These are phyloP conservation scores for Umbelopsis isabellina DNA, from an alignment of 192 early-diverging fungal species.

Conservation along the genomic window DNA sequence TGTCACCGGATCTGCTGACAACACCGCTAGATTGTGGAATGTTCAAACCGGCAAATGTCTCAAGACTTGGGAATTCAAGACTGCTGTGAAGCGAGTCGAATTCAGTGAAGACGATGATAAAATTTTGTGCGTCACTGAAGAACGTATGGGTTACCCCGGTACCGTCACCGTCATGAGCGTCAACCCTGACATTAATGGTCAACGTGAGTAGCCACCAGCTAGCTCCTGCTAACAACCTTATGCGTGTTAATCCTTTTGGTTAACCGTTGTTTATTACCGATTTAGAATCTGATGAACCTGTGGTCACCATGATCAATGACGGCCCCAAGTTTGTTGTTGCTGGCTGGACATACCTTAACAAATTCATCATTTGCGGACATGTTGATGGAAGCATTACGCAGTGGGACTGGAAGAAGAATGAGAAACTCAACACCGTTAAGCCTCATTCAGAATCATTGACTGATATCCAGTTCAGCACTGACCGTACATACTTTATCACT, in stretches of 20 bases:
- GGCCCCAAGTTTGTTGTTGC: conserved; percentile 91
- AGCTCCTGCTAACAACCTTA: neutral
- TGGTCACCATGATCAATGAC: conserved; percentile 65
- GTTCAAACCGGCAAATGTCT: conserved; percentile 90
- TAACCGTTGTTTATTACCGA: conserved; percentile 23
- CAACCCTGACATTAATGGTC: conserved; percentile 57
- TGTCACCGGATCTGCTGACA: conserved; percentile 91
- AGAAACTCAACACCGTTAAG: conserved; percentile 61
- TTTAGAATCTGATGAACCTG: conserved; percentile 78
- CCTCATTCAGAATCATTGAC: conserved; percentile 78
- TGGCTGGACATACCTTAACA: conserved; percentile 90
- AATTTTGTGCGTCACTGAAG: conserved; percentile 93
- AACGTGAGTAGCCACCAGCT: conserved; percentile 29
- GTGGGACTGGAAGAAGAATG: conserved; percentile 86
- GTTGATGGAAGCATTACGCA: conserved; percentile 91
- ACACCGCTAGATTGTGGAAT: conserved; percentile 90
- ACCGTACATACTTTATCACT: conserved; percentile 94
- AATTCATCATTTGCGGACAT: conserved; percentile 91
- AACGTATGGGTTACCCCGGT: conserved; percentile 89
- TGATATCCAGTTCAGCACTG: conserved; percentile 91
- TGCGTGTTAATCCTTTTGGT: no score
- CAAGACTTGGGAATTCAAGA: conserved; percentile 88
- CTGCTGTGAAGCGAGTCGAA: conserved; percentile 88
- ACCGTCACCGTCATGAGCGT: conserved; percentile 86
- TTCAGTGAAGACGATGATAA: conserved; percentile 90